These are phyloP conservation scores for Amaranthus cruentus DNA, from an alignment of 148 eudicot species.

Conservation along the genomic window DNA sequence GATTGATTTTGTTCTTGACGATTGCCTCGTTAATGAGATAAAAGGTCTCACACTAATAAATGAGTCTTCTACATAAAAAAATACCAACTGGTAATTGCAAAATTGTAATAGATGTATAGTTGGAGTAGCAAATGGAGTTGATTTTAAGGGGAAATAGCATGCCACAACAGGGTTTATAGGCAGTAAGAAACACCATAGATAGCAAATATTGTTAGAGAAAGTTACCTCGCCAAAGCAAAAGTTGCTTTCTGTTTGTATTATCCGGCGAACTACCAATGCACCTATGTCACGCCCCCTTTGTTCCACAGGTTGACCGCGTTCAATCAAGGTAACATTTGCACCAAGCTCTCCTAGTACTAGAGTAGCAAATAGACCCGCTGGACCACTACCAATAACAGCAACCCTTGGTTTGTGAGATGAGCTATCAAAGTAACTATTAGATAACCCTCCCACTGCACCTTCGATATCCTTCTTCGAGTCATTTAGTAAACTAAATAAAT, in stretches of 20 bases:
- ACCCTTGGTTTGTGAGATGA: conserved; percentile 57
- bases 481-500: conserved; percentile 44
- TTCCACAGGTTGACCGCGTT: conserved; percentile 94
- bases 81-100: background rate
- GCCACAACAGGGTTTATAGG: background rate
- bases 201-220: conserved; percentile 28
- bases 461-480: conserved; percentile 40
- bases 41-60: too few relatives aligned
- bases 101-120: background rate
- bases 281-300: conserved; percentile 98
- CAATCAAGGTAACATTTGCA: conserved; percentile 88
- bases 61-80: background rate
- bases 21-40: too few relatives aligned
- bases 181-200: background rate
- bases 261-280: conserved; percentile 82
- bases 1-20: too few relatives aligned
- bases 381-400: conserved; percentile 94
- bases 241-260: conserved; percentile 91
- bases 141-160: background rate
- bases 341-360: conserved; percentile 97
- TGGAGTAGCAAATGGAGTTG: background rate
- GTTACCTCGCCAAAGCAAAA: conserved; percentile 99
- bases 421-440: conserved; percentile 27
- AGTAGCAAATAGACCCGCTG: conserved; percentile 89
- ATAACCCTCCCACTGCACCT: conserved; percentile 27